Evolutionary conservation across 176 grass and related monocot genomes (phyloP), one percentile per base, ranked within the genome.

Genomic region (Triticum urartu): DNA sequence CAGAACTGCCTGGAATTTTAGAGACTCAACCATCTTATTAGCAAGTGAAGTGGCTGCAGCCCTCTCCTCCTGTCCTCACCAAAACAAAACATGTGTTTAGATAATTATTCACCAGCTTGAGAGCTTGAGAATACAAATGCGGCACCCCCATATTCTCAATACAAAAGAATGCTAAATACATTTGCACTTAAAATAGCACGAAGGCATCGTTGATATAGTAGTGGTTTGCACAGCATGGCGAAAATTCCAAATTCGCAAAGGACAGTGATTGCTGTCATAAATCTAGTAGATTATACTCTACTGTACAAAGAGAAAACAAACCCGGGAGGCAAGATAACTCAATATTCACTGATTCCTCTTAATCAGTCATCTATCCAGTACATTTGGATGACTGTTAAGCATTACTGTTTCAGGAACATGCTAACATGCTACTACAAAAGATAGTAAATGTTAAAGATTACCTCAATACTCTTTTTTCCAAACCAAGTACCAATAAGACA

Each of bases 401-500:
- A 83, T 54, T 54, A 86, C 11, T 18, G 61, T 54, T 91, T 91
- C 50, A 85, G 52, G 68, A 80, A 61, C 30, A 38, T 83, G 38
- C 68, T 84, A 78, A 61, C 30, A 38, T 83, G 38, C 68, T 84
- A 78, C 43, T 35, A 78, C 28, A 50, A 36, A 18, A 83, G 28
- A 67, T 13, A 35, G 33, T 45, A 88, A 88, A 79, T 75, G 11
- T 13, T 42, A 76, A 86, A 34, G 71, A 79, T 83, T 94, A 95
- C 97, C 97, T 98, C 84, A 65, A 91, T 64, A 45, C 97, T 98
- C 77, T 81, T 98, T 79, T 94, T 95, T 14, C 97, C 97, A 83
- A 92, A 96, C 97, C 97, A 98, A 67, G 94, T 96, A 78, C 97
- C 97, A 67, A 98, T 92, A 45, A 98, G 80, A 65, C 90, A 92